Evolutionary conservation across 495 filamentous ascomycete genomes (phyloP), one percentile per base, ranked within the genome.

Genomic region (Aspergillus funiculosus): DNA sequence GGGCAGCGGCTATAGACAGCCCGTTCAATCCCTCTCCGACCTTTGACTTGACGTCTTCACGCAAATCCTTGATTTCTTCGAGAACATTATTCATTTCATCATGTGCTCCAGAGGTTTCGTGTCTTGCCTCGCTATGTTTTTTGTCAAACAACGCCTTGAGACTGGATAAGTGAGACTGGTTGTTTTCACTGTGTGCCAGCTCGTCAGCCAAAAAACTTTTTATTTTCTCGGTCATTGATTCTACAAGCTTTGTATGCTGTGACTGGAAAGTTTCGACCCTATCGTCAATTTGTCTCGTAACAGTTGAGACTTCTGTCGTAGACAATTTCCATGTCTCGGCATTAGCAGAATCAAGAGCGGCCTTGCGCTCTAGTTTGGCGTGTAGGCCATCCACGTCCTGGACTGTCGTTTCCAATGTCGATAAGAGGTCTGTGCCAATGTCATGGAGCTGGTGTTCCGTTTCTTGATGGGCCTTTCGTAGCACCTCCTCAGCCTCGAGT

Each of bases 31-130:
- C 90, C 53, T 88, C 81, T 3, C 87, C 88, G 25, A 97, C 87
- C 31, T 82, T 82, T 25, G 75, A 65, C 65, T 95, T 96, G 13
- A 96, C 85, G 35, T 87, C 83, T 63, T 94, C 85, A 17, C 92
- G 77, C 20, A 96, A 74, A 27, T 76, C 77, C 57, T 92, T 89
- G 60, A 97, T 95, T 56, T 94, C 92, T 53, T 92, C 90, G 3
- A 98, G 76, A 17, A 95, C 83, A 20, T 76, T 69, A 53, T 96
- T 89, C 87, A 95, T 94, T 46, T 92, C 84, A 41, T 89, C 81
- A 54, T 86, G 87, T 2, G 87, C 82, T 37, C 75, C 67, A 19
- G 76, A 69, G 13, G 81, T 85, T 53, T 91, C 82, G 11, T 72
- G 69, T 22, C 81, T 74, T 8, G 92, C 76, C 48, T 85, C 76